Percentiles rank a stretch among this genome's conserved stretches.
Evolutionary conservation across 1,284 basidiomycete species (phyloP).

Genomic region (Takashimella koratensis): DNA sequence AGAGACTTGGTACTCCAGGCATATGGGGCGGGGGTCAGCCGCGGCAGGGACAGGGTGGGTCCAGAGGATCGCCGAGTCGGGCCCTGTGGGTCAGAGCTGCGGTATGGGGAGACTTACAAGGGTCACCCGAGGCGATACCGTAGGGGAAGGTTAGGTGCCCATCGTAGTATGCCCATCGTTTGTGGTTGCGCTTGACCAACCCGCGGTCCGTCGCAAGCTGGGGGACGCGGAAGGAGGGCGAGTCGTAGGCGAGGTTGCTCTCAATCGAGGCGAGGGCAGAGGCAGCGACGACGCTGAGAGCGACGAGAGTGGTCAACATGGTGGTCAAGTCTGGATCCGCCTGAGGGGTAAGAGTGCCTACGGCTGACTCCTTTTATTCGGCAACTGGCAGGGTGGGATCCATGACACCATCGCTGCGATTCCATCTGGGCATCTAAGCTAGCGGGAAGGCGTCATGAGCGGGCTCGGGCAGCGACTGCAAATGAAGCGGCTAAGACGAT

Average conservation of each 20-base stretch:
- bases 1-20: constrained; percentile 55
- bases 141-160: constrained; percentile 18
- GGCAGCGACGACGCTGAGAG: background rate
- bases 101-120: constrained; percentile 17
- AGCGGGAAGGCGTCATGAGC: no score
- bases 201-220: background rate
- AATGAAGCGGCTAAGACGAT: no score
- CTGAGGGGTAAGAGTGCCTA: no score
- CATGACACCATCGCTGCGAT: no score
- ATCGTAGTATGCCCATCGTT: constrained; percentile 3
- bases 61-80: constrained; percentile 46
- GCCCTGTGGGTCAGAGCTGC: no score
- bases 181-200: background rate
- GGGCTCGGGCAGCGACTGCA: no score
- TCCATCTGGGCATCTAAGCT: no score
- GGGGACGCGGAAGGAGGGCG: constrained; percentile 1
- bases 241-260: constrained; percentile 1
- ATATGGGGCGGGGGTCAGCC: constrained; percentile 59
- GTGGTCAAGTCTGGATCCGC: no score
- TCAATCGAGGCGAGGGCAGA: background rate
- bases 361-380: no score
- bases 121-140: constrained; percentile 18
- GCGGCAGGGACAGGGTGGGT: constrained; percentile 22
- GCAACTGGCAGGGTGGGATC: no score
- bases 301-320: background rate